Conservation (phyloP, 2,329 filamentous ascomycete genomes). For the Penicillium sclerotigenum region DNA sequence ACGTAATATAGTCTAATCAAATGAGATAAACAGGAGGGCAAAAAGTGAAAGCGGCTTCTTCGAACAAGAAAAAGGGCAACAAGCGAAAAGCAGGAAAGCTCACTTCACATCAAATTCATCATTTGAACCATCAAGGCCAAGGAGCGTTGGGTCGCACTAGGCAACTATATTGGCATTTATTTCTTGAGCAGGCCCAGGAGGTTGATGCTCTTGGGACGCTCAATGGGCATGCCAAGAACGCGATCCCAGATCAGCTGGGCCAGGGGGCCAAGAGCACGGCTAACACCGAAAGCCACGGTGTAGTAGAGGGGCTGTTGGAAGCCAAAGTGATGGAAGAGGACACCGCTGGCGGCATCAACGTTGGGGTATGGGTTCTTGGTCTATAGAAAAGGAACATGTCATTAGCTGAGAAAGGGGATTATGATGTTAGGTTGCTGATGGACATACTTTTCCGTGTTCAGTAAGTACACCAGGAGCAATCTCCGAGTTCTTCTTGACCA, state of each 20-base stretch:
- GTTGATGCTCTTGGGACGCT: conserved; percentile 97
- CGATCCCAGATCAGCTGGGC: conserved; percentile 96
- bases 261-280: conserved; percentile 74
- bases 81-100: background rate
- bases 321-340: conserved; percentile 96
- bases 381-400: conserved; percentile 34
- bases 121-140: background rate
- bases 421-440: background rate
- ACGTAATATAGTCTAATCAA: background rate
- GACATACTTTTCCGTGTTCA: conserved; percentile 77
- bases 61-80: background rate
- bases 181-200: conserved; percentile 75
- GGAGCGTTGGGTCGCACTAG: background rate
- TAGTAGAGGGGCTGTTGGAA: conserved; percentile 98
- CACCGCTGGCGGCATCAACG: conserved; percentile 88
- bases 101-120: conserved; percentile 4
- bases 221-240: conserved; percentile 88
- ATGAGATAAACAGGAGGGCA: background rate
- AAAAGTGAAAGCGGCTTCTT: background rate
- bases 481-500: conserved; percentile 89
- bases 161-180: conserved; percentile 12
- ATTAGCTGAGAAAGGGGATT: background rate
- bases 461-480: conserved; percentile 87
- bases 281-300: conserved; percentile 66
- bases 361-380: conserved; percentile 98